Conservation (phyloP, 805 yeast species). For the Myxozyma kluyveri region DNA sequence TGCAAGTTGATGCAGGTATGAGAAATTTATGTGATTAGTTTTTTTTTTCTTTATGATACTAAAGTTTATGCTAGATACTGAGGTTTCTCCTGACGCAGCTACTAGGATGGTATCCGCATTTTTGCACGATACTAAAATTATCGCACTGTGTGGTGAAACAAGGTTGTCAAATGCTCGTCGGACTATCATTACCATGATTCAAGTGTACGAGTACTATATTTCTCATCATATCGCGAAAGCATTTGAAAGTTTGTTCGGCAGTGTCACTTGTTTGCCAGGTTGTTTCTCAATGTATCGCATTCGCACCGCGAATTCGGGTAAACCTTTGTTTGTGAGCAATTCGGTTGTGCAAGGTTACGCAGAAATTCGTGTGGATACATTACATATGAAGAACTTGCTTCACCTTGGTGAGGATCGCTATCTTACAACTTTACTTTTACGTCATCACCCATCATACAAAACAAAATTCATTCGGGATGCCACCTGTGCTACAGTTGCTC, state of each 20-base stretch:
- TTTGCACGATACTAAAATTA: conserved; percentile 53
- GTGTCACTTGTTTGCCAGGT: conserved; percentile 65
- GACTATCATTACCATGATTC: conserved; percentile 58
- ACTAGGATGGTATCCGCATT: conserved; percentile 56
- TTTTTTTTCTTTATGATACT: too few species aligned
- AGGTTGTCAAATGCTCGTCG: conserved; percentile 52
- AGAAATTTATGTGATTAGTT: not conserved
- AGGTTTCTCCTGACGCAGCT: conserved; percentile 53
- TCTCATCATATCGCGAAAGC: conserved; percentile 65
- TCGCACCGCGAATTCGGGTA: conserved; percentile 54
- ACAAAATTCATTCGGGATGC: conserved; percentile 59
- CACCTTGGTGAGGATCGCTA: conserved; percentile 63
- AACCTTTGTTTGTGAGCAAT: conserved; percentile 59
- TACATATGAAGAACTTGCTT: conserved; percentile 58
- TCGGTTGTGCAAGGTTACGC: conserved; percentile 56
- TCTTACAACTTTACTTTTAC: conserved; percentile 54
- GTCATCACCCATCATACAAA: conserved; percentile 54
- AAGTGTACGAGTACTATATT: conserved; percentile 62
- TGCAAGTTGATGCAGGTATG: conserved; percentile 60
- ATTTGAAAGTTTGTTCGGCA: conserved; percentile 59
- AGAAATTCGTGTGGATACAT: conserved; percentile 55
- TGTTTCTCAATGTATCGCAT: conserved; percentile 60
- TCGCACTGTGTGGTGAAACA: conserved; percentile 65
- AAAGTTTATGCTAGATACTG: conserved; percentile 45
- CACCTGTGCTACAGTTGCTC: conserved; percentile 58